Evolutionary conservation across 208 protist species (phyloP).

Genomic region (Phytomonas francai): DNA sequence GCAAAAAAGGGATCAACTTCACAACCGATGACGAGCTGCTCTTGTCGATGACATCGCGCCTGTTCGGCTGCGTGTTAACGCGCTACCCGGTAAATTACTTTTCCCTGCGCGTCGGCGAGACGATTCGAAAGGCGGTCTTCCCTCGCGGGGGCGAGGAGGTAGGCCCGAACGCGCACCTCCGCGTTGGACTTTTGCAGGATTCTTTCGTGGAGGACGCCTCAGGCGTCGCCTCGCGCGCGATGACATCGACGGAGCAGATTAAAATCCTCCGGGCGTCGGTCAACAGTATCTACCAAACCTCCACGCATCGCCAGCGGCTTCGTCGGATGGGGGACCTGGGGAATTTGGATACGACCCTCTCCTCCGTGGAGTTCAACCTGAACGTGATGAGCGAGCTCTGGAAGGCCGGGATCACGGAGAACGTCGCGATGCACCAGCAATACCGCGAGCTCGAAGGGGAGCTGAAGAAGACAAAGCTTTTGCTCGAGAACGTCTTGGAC

Average conservation of each 20-base stretch:
- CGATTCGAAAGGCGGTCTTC: constrained; percentile 29
- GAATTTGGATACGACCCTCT: constrained; percentile 42
- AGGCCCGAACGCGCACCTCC: constrained; percentile 26
- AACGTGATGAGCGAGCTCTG: constrained; percentile 70
- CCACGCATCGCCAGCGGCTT: constrained; percentile 22
- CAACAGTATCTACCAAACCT: constrained; percentile 63
- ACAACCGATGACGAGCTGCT: constrained; percentile 55
- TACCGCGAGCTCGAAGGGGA: constrained; percentile 55
- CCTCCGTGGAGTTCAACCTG: constrained; percentile 78
- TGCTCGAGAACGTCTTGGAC: constrained; percentile 73
- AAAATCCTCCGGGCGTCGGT: constrained; percentile 73
- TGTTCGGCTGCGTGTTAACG: constrained; percentile 65
- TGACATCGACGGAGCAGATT: constrained; percentile 23
- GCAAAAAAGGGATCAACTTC: constrained; percentile 19
- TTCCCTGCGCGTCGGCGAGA: constrained; percentile 30
- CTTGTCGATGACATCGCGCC: constrained; percentile 32
- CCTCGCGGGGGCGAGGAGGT: constrained; percentile 17
- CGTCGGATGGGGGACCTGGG: constrained; percentile 34
- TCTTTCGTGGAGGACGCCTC: constrained; percentile 51
- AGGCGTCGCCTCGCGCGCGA: constrained; percentile 43
- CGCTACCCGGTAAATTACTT: constrained; percentile 67
- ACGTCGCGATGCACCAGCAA: constrained; percentile 70
- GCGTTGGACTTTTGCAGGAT: constrained; percentile 29
- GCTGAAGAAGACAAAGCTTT: constrained; percentile 31
- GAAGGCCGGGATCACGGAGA: constrained; percentile 67